Base-by-base conservation (phyloP, 176 grass and related monocot species). In the Aegilops sharonensis region DNA sequence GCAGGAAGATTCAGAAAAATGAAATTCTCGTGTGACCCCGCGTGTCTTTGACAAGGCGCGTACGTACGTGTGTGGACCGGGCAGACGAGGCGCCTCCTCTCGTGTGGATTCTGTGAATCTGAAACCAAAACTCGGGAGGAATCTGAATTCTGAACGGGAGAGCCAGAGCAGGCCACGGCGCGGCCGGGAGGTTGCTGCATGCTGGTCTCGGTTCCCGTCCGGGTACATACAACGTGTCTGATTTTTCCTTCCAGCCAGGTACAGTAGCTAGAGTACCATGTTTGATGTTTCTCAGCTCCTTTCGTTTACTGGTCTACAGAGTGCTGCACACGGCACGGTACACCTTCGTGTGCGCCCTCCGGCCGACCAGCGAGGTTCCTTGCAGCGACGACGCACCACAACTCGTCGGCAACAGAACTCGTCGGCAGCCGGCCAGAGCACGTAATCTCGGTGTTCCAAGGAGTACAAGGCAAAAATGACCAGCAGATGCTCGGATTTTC, bases 91-190 rank as follows among this genome's bases (percentile, higher is more conserved):
- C 25, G 6, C 20, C 27, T 23, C 8, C 72, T 71, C 24, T n/a
- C 56, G 68, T 9, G 59, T 3, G 52, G 79, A 67, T 73, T 87
- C 66, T 35, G 75, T 27, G 84, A 87, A 87, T 12, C 89, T 79
- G 80, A 48, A 66, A 21, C 14, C 3, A 31, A 60, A 79, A 64
- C 13, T 1, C 4, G 8, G 4, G 47, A 75, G 11, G 72, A 75
- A 75, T 75, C 72, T 75, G 42, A 14, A 21, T 57, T 57, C 54
- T 57, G 54, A 57, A 57, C 54, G 66, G 45, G 52, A 39, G 67
- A 17, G 32, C 8, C 69, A 29, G 64, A 32, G 42, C 40, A 45
- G 17, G 79, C 17, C 63, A 50, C 42, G 40, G 61, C 78, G n/a
- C 6, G 10, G 59, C 6, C 21, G 17, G 20, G 5, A 23, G 59